Base-by-base conservation (phyloP, 352 stramenopile species). In the Globisporangium echinulatum region DNA sequence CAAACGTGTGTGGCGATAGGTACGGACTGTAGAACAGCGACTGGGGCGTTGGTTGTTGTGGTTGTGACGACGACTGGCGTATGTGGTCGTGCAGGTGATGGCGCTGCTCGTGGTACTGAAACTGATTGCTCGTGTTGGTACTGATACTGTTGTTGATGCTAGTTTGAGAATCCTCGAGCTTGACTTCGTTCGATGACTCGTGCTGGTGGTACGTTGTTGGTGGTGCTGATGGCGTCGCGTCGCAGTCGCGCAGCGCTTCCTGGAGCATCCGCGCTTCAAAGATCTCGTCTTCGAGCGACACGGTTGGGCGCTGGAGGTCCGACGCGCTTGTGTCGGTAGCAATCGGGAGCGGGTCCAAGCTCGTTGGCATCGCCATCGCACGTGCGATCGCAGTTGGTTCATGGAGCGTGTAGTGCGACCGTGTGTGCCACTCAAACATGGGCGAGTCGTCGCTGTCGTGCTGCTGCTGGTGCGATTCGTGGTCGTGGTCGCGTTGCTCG, bases 211-310 rank as follows among this genome's bases (percentile, higher is more conserved):
- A 13, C 39, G 11, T 15, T 48, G 43, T 48, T 11, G 43, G n/a
- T 14, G 8, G 11, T n/a, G 11, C 43, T 15, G 43, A 7, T 10
- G 53, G 53, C 10, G 33, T 39, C 11, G 49, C 17, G 3, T 61
- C 56, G n/a, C 56, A 61, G 49, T 61, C 56, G 7, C 61, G 64
- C 19, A 74, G 61, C 51, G 64, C 67, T 46, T 74, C 67, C 47
- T 74, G 67, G 1, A 74, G 67, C 67, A 74, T 71, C n/a, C 60
- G 67, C 15, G 63, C 67, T 14, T 74, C 67, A 42, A 71, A 74
- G 39, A 74, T 52, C 15, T 74, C 67, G 8, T 70, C 63, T 9
- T 73, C 67, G 36, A 73, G 38, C 38, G 56, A 61, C 37, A 61
- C 56, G 14, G 44, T 14, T 4, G 37, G 1, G 6, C 39, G 54